Evolutionary conservation across 768 basidiomycete genomes (phyloP).

Genomic region (Trametes meyenii): DNA sequence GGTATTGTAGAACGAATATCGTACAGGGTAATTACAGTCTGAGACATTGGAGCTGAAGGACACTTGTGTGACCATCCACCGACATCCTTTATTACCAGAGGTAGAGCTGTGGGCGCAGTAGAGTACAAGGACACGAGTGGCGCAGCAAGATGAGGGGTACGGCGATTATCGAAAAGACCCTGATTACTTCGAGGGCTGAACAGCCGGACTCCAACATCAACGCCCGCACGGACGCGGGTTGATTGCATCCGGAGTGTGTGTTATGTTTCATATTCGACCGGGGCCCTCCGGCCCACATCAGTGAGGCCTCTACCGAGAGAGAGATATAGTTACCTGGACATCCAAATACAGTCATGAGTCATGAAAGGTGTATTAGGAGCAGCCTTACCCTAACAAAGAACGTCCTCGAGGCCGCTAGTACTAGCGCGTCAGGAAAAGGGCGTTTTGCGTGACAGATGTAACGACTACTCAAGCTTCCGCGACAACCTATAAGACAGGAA

Average conservation of each 20-base stretch:
- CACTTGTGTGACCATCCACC: background rate
- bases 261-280: conserved; percentile 13
- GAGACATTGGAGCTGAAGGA: conserved; percentile 38
- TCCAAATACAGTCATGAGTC: too few species aligned
- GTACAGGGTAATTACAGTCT: conserved; percentile 63
- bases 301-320: background rate
- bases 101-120: conserved; percentile 4
- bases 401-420: too few species aligned
- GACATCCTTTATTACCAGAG: background rate
- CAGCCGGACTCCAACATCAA: conserved; percentile 10
- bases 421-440: too few species aligned
- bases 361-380: too few species aligned
- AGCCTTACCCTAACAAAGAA: too few species aligned
- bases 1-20: conserved; percentile 62
- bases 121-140: background rate
- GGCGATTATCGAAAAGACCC: conserved; percentile 13
- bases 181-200: conserved; percentile 2
- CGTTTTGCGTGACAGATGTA: background rate
- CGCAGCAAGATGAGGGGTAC: background rate
- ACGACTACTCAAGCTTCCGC: too few species aligned
- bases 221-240: conserved; percentile 10
- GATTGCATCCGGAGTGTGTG: conserved; percentile 9
- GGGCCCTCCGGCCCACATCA: background rate
- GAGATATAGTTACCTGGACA: too few species aligned
- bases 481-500: background rate